Evolutionary conservation across 2,329 filamentous ascomycete species (phyloP).

Genomic region (Fusarium fracticaudum): DNA sequence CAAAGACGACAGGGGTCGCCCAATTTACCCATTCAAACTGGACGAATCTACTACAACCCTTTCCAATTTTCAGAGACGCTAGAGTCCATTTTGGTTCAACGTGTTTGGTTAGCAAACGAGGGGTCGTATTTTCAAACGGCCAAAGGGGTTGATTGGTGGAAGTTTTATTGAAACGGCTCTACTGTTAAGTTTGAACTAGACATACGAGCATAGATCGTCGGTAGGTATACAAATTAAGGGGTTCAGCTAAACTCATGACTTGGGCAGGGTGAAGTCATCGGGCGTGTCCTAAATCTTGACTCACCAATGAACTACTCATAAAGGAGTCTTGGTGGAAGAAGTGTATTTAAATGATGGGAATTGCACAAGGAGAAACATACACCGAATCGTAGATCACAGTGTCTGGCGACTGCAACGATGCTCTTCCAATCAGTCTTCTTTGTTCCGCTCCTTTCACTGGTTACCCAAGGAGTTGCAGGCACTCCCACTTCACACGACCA

Average conservation of each 20-base stretch:
- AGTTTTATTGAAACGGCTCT: background rate
- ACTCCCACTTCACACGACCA: background rate
- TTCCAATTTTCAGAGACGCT: background rate
- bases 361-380: background rate
- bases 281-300: accelerated
- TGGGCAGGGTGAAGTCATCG: background rate
- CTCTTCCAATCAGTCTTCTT: background rate
- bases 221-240: background rate
- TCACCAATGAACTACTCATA: too few relatives aligned
- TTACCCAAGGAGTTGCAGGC: background rate
- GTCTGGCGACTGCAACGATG: background rate
- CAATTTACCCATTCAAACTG: background rate
- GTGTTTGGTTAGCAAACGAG: background rate
- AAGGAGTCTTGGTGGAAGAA: background rate
- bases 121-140: background rate
- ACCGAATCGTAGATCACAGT: background rate
- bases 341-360: background rate
- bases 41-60: background rate
- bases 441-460: background rate
- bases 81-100: background rate
- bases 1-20: accelerated
- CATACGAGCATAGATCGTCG: background rate
- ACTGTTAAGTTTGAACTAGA: background rate
- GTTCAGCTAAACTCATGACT: background rate
- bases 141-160: background rate